A percentile compares a stretch with the other conserved stretches of the same genome.
Evolutionary conservation across 768 basidiomycete genomes (phyloP).

Genomic region (Psilocybe subaeruginosa): DNA sequence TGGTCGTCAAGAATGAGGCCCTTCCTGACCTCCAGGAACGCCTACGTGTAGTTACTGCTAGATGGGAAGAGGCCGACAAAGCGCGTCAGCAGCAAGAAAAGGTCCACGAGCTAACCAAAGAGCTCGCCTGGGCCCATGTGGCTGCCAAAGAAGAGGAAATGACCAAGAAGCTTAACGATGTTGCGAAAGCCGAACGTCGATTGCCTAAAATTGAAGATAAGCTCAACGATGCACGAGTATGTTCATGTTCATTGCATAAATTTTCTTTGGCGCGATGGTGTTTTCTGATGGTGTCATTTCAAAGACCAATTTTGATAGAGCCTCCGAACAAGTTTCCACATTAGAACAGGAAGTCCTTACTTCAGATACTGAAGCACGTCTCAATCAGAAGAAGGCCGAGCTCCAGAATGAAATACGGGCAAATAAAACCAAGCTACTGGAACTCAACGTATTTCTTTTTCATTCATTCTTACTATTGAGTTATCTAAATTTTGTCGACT

Average conservation of each 20-base stretch:
- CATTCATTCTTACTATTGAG: background rate
- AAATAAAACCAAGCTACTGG: conserved; percentile 46
- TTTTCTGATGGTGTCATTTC: background rate
- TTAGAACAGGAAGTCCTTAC: conserved; percentile 32
- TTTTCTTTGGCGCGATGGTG: background rate
- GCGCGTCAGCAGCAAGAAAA: conserved; percentile 72
- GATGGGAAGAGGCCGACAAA: conserved; percentile 74
- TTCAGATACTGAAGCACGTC: conserved; percentile 35
- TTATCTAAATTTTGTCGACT: background rate
- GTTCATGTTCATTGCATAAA: background rate
- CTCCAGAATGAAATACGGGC: conserved; percentile 47
- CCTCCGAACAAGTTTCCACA: conserved; percentile 31
- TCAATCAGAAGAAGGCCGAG: conserved; percentile 42
- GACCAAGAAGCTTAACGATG: conserved; percentile 36
- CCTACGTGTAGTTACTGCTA: conserved; percentile 56
- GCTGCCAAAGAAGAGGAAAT: conserved; percentile 67
- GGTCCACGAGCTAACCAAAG: conserved; percentile 72
- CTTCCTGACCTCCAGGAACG: conserved; percentile 74
- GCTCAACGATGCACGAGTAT: conserved; percentile 30
- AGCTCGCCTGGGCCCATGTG: conserved; percentile 90
- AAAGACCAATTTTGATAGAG: conserved; percentile 33
- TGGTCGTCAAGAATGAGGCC: conserved; percentile 72
- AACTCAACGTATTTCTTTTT: conserved; percentile 44
- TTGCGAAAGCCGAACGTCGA: conserved; percentile 34
- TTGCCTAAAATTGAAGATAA: conserved; percentile 40